Evolutionary conservation across 805 yeast species (phyloP).

Genomic region (Candida pini): DNA sequence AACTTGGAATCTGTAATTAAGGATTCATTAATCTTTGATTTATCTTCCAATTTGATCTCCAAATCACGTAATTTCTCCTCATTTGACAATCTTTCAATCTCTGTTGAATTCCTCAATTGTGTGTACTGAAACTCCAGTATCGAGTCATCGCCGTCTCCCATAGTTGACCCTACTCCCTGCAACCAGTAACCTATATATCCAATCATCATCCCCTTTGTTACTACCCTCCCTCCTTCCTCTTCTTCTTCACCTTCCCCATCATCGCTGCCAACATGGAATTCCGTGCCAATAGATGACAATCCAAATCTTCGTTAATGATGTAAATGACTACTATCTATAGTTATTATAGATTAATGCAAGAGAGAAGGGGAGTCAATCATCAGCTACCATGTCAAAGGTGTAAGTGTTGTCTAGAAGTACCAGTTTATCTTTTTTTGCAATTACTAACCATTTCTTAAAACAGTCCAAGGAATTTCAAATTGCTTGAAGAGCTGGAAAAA

Average conservation of each 20-base stretch:
- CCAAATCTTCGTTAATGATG: too few relatives aligned
- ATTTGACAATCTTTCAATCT: background rate
- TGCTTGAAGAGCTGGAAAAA: constrained; percentile 92
- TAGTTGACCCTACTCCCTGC: too few relatives aligned
- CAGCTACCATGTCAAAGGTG: constrained; percentile 20
- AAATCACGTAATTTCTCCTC: constrained; percentile 15
- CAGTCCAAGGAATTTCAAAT: constrained; percentile 89
- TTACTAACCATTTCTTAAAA: too few relatives aligned
- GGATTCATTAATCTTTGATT: constrained; percentile 31
- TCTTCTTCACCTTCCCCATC: too few relatives aligned
- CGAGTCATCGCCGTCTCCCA: constrained; percentile 7
- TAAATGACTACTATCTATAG: too few relatives aligned
- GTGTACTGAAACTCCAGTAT: constrained; percentile 10
- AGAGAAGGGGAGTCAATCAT: background rate
- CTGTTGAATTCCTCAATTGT: background rate
- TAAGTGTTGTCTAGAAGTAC: constrained; percentile 10
- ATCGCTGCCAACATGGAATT: too few relatives aligned
- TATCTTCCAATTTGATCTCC: constrained; percentile 23
- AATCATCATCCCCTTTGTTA: too few relatives aligned
- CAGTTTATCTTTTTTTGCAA: too few relatives aligned
- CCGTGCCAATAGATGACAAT: background rate
- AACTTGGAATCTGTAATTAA: constrained; percentile 9
- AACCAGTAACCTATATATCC: too few relatives aligned
- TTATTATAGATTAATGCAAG: too few relatives aligned
- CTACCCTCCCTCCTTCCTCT: too few relatives aligned